Evolutionary conservation across 495 filamentous ascomycete genomes (phyloP).

Genomic region (Tuber indicum): DNA sequence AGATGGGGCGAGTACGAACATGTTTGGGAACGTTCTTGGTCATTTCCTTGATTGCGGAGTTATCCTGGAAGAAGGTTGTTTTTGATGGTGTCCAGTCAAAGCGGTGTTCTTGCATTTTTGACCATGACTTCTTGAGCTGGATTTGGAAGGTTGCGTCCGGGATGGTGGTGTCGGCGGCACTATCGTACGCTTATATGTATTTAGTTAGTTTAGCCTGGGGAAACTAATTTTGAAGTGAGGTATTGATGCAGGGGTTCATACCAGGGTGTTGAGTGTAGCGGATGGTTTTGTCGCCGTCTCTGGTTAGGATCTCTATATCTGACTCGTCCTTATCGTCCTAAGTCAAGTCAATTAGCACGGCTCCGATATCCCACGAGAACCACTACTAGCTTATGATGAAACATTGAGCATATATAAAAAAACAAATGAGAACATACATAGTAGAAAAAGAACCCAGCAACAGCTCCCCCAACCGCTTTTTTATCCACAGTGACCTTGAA

Average conservation of each 20-base stretch:
- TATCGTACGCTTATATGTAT: slow-evolving; percentile 26
- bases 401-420: neutral
- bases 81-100: slow-evolving; percentile 35
- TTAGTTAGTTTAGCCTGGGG: slow-evolving; percentile 2
- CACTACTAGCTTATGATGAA: neutral
- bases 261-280: slow-evolving; percentile 41
- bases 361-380: neutral
- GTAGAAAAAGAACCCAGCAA: slow-evolving; percentile 41
- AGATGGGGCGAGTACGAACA: slow-evolving; percentile 22
- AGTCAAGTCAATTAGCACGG: slow-evolving; percentile 4
- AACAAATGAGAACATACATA: slow-evolving; percentile 26
- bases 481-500: slow-evolving; percentile 24
- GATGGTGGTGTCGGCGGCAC: slow-evolving; percentile 10
- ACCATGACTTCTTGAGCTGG: slow-evolving; percentile 28
- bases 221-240: neutral
- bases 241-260: slow-evolving; percentile 6
- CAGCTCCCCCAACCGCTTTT: slow-evolving; percentile 27
- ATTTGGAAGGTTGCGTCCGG: slow-evolving; percentile 23
- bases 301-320: slow-evolving; percentile 40
- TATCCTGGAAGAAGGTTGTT: slow-evolving; percentile 37
- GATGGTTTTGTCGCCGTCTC: slow-evolving; percentile 17
- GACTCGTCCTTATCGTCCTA: slow-evolving; percentile 35
- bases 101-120: slow-evolving; percentile 34
- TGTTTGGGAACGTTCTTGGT: slow-evolving; percentile 34
- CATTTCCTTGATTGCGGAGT: slow-evolving; percentile 14